These are phyloP conservation scores for Hyphodiscus hymeniophilus DNA, from an alignment of 495 filamentous ascomycete species.

Conservation along the genomic window DNA sequence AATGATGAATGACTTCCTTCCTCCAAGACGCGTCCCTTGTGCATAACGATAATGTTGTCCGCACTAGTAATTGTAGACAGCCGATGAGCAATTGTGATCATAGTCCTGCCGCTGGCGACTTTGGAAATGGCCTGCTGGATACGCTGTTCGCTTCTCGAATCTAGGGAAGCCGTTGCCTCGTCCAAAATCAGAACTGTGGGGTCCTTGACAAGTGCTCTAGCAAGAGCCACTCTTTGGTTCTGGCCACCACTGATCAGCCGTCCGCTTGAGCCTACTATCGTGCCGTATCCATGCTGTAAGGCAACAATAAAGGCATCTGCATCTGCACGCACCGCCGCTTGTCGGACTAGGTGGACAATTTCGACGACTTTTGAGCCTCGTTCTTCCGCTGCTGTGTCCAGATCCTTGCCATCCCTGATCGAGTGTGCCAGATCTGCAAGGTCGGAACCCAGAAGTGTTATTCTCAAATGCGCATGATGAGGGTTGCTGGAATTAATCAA, in stretches of 20 bases:
- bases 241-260: constrained; percentile 52
- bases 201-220: constrained; percentile 39
- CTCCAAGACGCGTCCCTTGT: constrained; percentile 57
- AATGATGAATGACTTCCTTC: constrained; percentile 61
- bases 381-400: too few species aligned
- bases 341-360: constrained; percentile 16
- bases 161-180: constrained; percentile 43
- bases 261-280: constrained; percentile 45
- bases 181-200: constrained; percentile 44
- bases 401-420: too few species aligned
- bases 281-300: constrained; percentile 43
- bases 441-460: too few species aligned
- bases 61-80: constrained; percentile 51
- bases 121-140: constrained; percentile 36
- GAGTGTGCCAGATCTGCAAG: too few species aligned
- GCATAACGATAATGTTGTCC: constrained; percentile 69
- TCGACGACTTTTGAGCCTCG: constrained; percentile 7
- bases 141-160: constrained; percentile 41
- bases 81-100: constrained; percentile 53
- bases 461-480: too few species aligned
- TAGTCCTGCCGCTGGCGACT: constrained; percentile 34
- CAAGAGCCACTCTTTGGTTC: constrained; percentile 54
- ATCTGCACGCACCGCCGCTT: constrained; percentile 44
- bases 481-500: too few species aligned
- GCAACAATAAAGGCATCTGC: constrained; percentile 34